Conservation (phyloP, 2,329 filamentous ascomycete species). For the Penicillium sp. region DNA sequence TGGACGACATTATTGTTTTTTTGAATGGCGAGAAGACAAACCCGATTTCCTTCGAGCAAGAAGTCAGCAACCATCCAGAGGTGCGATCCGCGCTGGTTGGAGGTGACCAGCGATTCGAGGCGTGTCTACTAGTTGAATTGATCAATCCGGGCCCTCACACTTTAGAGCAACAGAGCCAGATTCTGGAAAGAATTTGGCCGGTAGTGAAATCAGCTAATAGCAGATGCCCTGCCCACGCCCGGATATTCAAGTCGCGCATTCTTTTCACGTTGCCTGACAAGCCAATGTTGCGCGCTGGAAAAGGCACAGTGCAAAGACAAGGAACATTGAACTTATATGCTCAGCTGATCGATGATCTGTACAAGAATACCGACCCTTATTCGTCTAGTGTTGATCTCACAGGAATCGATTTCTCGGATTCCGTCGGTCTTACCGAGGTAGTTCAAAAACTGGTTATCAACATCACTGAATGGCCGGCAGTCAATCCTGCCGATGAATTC, state of each 20-base stretch:
- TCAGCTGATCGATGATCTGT: slow-evolving; percentile 1
- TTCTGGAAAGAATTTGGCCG: slow-evolving; percentile 1
- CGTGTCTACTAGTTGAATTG: background rate
- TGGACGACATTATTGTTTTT: slow-evolving; percentile 46
- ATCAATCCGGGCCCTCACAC: background rate
- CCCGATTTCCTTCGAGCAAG: slow-evolving; percentile 45
- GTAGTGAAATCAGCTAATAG: background rate
- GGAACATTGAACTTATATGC: slow-evolving; percentile 1
- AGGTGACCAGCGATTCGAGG: slow-evolving; percentile 1
- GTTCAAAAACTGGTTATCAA: background rate
- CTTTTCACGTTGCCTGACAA: background rate
- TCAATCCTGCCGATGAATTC: background rate
- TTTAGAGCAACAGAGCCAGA: background rate
- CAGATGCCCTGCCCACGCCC: slow-evolving; percentile 1
- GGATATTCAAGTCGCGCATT: background rate
- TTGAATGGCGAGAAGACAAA: slow-evolving; percentile 49
- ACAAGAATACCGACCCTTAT: background rate
- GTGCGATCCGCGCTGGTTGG: background rate
- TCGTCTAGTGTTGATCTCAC: background rate
- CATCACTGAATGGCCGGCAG: background rate
- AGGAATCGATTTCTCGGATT: too few species aligned
- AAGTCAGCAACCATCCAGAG: background rate
- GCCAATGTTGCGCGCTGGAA: slow-evolving; percentile 3
- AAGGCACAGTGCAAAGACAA: slow-evolving; percentile 5
- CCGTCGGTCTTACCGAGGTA: too few species aligned